phyloP scores from a whole-genome alignment of 1,139 yeast species.

The Geotrichum reessii region DNA sequence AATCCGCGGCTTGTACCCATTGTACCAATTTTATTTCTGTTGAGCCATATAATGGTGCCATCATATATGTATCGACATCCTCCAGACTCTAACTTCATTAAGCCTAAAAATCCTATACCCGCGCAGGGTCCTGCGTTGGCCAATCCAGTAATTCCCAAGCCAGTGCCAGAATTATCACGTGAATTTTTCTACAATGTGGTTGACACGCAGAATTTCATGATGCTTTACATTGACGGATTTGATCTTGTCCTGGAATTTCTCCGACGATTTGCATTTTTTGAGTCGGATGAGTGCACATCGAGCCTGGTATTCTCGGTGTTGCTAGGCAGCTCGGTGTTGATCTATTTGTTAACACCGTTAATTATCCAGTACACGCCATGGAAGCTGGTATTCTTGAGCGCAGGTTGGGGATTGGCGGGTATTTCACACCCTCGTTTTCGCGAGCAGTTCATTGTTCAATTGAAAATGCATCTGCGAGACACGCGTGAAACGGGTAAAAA shows the following conservation, averaged over 20 bases:
- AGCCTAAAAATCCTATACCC: conserved; percentile 13
- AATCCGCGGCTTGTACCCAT: conserved; percentile 54
- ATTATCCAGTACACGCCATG: conserved; percentile 38
- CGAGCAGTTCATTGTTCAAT: conserved; percentile 24
- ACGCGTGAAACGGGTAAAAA: conserved; percentile 13
- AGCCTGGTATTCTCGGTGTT: conserved; percentile 38
- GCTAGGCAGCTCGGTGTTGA: conserved; percentile 34
- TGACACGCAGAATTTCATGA: conserved; percentile 78
- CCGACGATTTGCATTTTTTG: conserved; percentile 57
- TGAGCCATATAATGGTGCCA: conserved; percentile 61
- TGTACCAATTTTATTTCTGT: conserved; percentile 50
- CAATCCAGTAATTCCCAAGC: conserved; percentile 53
- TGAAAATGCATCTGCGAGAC: conserved; percentile 11
- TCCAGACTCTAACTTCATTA: conserved; percentile 24
- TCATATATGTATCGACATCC: conserved; percentile 52
- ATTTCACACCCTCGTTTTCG: conserved; percentile 52
- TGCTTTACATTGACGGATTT: conserved; percentile 58
- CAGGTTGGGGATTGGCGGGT: conserved; percentile 50
- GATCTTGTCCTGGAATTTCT: conserved; percentile 51
- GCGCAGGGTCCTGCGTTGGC: conserved; percentile 50
- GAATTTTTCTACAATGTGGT: conserved; percentile 76
- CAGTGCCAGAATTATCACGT: conserved; percentile 71
- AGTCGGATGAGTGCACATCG: conserved; percentile 58
- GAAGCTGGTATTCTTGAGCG: conserved; percentile 34
- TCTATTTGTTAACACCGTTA: conserved; percentile 34